Base-by-base conservation (phyloP, 176 grass and related monocot species). In the Paspalum notatum region DNA sequence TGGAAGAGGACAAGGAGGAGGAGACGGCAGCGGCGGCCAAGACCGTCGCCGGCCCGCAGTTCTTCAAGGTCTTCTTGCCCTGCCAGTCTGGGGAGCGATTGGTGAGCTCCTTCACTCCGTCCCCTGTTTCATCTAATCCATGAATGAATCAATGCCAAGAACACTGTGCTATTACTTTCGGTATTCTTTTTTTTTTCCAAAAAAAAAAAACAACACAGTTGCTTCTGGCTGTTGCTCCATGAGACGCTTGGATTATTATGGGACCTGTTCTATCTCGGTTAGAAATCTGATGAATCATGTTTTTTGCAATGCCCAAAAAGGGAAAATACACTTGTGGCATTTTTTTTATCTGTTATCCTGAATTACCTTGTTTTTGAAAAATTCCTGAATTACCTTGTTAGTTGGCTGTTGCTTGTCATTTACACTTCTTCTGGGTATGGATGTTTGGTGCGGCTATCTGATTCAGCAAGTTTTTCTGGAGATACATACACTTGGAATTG, bases 21-120 rank as follows among this genome's bases (percentile, higher is more conserved):
- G 22, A 6, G 42, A 41, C 1, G 27, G 66, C 16, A 26, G 6
- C 24, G 41, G 38, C 41, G 37, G 18, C 17, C 45, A 43, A 15
- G 62, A 45, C 16, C 65, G 22, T 12, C 46, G 17, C 20, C 8
- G 53, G 59, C 22, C 74, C n/a, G 22, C 60, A 81, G 52, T 91
- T 91, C 85, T 70, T 85, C 78, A 78, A 84, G 73, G 82, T 91
- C 74, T 85, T 88, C 77, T 62, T 85, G n/a, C 68, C 82, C 20
- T 5, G 42, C 17, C 82, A 74, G 5, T 88, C 72, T 0, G 10
- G 43, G 61, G 50, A 91, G 43, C 61, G 69, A 41, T 42, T 91
- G 85, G 85, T 88, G 70, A 68, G 59, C n/a, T 27, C 63, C n/a
- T 76, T 48, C 5, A 66, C 43, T 62, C 55, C 37, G 5, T 14